Evolutionary conservation across 352 stramenopile genomes (phyloP).

Genomic region (Pythium utonaiense): DNA sequence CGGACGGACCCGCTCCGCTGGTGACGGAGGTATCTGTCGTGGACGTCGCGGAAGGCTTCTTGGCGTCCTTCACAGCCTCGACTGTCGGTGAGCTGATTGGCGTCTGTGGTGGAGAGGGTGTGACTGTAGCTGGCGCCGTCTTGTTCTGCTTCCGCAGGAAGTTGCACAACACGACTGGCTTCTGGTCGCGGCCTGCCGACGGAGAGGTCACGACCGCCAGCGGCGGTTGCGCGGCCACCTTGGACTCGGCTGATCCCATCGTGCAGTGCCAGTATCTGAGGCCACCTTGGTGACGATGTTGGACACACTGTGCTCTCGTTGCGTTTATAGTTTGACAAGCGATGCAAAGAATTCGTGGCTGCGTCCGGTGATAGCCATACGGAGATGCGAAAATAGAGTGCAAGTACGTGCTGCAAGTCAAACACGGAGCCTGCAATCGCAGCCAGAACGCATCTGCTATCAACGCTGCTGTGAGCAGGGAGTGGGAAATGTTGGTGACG

Average conservation of each 20-base stretch:
- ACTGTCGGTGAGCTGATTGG: conserved; percentile 10
- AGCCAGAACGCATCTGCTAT: too few relatives aligned
- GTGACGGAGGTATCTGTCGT: neutral
- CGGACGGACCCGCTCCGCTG: conserved; percentile 1
- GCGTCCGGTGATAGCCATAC: too few relatives aligned
- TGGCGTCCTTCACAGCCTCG: conserved; percentile 10
- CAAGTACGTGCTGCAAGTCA: too few relatives aligned
- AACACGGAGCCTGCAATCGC: too few relatives aligned
- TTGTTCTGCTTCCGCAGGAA: conserved; percentile 18
- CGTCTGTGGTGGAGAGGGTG: neutral
- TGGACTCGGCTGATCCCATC: conserved; percentile 47
- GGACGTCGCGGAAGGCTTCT: neutral
- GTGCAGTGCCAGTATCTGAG: neutral
- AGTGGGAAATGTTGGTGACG: too few relatives aligned
- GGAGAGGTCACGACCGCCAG: conserved; percentile 8
- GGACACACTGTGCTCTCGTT: too few relatives aligned
- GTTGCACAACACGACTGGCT: conserved; percentile 20
- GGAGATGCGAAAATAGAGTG: too few relatives aligned
- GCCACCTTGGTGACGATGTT: too few relatives aligned
- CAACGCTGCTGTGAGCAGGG: too few relatives aligned
- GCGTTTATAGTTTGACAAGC: too few relatives aligned
- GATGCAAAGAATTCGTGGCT: too few relatives aligned
- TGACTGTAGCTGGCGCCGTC: neutral
- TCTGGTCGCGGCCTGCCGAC: too few relatives aligned
- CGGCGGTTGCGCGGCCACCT: conserved; percentile 42